A percentile compares a stretch with the other conserved stretches of the same genome.
Conservation (phyloP, 1,284 basidiomycete genomes). For the Cutaneotrichosporon arboriforme region DNA sequence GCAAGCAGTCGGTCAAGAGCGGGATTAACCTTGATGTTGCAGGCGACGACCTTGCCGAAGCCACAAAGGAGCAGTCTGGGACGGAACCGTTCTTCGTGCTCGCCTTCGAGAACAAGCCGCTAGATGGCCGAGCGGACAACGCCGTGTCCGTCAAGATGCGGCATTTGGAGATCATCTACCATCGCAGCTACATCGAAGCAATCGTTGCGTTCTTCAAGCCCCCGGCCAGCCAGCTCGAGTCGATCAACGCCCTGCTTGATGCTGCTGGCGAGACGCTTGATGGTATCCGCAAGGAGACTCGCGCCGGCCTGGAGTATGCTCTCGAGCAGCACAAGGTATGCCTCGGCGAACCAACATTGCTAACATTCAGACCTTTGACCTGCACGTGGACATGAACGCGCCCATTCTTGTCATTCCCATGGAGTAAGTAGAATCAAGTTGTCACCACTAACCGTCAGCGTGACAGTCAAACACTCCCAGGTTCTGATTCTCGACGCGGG, state of each 20-base stretch:
- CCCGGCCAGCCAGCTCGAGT: conserved; percentile 90
- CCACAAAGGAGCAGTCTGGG: conserved; percentile 27
- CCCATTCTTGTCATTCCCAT: conserved; percentile 97
- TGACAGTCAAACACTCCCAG: conserved; percentile 70
- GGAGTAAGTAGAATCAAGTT: conserved; percentile 50
- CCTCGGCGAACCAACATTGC: neutral
- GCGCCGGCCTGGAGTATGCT: conserved; percentile 91
- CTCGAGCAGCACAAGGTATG: conserved; percentile 51
- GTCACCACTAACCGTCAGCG: conserved; percentile 32
- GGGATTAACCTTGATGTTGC: conserved; percentile 21
- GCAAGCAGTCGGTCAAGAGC: conserved; percentile 3
- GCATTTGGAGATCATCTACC: conserved; percentile 97
- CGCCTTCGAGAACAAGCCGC: conserved; percentile 87
- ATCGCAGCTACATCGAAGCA: conserved; percentile 88
- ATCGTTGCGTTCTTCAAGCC: conserved; percentile 91
- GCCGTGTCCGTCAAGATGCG: conserved; percentile 86
- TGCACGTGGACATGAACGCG: conserved; percentile 93
- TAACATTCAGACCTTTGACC: conserved; percentile 64
- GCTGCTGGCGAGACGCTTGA: conserved; percentile 93
- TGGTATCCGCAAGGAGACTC: conserved; percentile 87
- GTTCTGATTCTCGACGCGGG: conserved; percentile 94
- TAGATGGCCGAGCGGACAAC: conserved; percentile 89
- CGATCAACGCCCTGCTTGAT: conserved; percentile 81
- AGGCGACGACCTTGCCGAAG: conserved; percentile 32
- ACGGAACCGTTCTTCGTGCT: conserved; percentile 85